Percentiles rank a stretch among this genome's conserved stretches.
These are phyloP conservation scores for Asclepias syriaca DNA, from an alignment of 257 asterid genomes.

Conservation along the genomic window DNA sequence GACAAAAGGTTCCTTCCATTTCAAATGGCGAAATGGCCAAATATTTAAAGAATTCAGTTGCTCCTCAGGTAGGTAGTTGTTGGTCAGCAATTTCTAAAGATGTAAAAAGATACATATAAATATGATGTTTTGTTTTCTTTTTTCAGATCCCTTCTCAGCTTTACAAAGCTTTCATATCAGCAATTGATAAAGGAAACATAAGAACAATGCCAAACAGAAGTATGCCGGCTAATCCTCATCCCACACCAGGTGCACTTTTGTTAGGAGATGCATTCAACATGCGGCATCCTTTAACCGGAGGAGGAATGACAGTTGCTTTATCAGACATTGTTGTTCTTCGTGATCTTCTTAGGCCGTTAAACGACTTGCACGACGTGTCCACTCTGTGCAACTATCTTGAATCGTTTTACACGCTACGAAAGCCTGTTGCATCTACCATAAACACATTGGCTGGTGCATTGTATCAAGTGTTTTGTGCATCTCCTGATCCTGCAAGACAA, in stretches of 20 bases:
- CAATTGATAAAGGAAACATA: constrained; percentile 30
- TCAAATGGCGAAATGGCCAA: constrained; percentile 30
- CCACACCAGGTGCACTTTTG: constrained; percentile 33
- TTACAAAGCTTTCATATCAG: constrained; percentile 23
- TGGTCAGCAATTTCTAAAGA: neutral
- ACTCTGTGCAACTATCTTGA: constrained; percentile 26
- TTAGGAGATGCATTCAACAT: constrained; percentile 41
- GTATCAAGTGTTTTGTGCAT: constrained; percentile 63
- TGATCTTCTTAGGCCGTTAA: constrained; percentile 28
- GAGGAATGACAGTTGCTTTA: constrained; percentile 44
- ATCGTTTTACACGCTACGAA: constrained; percentile 31
- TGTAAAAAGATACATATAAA: neutral
- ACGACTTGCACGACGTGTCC: constrained; percentile 18
- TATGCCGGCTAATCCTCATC: constrained; percentile 41
- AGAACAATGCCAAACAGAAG: constrained; percentile 36
- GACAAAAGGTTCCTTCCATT: constrained; percentile 35
- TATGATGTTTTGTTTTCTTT: neutral
- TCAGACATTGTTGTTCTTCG: constrained; percentile 30
- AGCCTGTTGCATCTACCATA: constrained; percentile 84
- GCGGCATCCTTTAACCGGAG: constrained; percentile 40
- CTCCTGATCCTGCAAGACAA: constrained; percentile 62
- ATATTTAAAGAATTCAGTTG: constrained; percentile 28
- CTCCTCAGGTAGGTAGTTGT: constrained; percentile 35
- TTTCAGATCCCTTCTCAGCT: constrained; percentile 31
- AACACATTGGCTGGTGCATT: constrained; percentile 75